These are phyloP conservation scores for Pseudonitzschia pungens DNA, from an alignment of 108 stramenopile genomes.

Conservation along the genomic window DNA sequence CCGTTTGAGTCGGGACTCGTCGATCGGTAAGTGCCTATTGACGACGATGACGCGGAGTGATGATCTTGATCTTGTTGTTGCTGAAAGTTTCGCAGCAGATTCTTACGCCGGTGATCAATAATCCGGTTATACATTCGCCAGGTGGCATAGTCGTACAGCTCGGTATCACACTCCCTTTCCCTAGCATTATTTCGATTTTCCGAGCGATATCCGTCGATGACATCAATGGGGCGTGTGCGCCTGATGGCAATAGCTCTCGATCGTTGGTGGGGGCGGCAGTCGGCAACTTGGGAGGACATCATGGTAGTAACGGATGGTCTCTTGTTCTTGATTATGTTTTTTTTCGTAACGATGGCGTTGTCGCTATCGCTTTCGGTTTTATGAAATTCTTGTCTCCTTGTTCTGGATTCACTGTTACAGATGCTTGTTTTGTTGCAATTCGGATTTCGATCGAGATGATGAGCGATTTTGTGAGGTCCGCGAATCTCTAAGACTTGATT, in stretches of 20 bases:
- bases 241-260: conserved; percentile 1
- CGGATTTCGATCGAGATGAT: not conserved
- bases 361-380: not conserved
- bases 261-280: conserved; percentile 1
- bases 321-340: not conserved
- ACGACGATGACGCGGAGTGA: too few relatives aligned
- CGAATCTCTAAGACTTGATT: not conserved
- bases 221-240: not conserved
- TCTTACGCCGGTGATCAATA: conserved; percentile 26
- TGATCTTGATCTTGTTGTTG: not conserved
- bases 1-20: not conserved
- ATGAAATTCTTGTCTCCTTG: not conserved
- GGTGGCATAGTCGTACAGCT: conserved; percentile 36
- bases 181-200: not conserved
- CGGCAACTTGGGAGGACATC: not conserved
- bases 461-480: not conserved
- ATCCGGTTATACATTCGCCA: conserved; percentile 52
- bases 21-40: not conserved
- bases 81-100: not conserved
- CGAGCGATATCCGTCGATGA: not conserved
- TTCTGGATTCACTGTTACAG: not conserved
- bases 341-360: not conserved
- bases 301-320: not conserved
- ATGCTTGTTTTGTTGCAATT: not conserved
- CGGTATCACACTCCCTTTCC: not conserved